Evolutionary conservation across 2,329 filamentous ascomycete genomes (phyloP).

Genomic region (Sporothrix brunneoviolacea): DNA sequence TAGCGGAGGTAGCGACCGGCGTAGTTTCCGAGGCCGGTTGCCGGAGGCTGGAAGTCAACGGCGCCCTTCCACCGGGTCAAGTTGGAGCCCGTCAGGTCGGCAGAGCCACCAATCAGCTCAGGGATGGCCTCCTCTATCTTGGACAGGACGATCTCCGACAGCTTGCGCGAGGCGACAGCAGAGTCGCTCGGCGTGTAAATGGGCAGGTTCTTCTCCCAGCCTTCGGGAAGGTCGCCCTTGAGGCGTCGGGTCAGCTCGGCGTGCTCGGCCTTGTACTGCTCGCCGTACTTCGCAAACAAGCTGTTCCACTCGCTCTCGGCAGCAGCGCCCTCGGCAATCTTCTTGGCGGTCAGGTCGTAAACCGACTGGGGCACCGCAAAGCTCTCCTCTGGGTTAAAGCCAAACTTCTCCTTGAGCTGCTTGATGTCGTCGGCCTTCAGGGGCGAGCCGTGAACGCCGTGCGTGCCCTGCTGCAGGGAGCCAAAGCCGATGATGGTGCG

Average conservation of each 20-base stretch:
- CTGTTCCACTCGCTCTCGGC: conserved; percentile 93
- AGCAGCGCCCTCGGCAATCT: conserved; percentile 77
- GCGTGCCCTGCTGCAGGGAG: conserved; percentile 86
- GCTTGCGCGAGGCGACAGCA: conserved; percentile 88
- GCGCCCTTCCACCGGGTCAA: conserved; percentile 97
- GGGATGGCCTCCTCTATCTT: conserved; percentile 78
- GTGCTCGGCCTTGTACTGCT: conserved; percentile 70
- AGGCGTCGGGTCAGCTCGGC: conserved; percentile 77
- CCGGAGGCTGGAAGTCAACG: conserved; percentile 92
- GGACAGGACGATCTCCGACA: conserved; percentile 87
- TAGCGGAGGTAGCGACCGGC: conserved; percentile 87
- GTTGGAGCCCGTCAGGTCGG: conserved; percentile 97
- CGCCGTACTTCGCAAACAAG: conserved; percentile 78
- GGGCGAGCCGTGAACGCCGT: conserved; percentile 91
- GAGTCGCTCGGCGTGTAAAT: conserved; percentile 80
- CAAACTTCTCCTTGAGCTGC: conserved; percentile 90
- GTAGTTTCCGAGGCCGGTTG: conserved; percentile 75
- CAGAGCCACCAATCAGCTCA: conserved; percentile 91
- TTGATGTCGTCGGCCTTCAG: conserved; percentile 92
- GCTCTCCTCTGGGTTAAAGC: conserved; percentile 88
- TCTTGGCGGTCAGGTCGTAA: conserved; percentile 84
- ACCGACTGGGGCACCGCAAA: conserved; percentile 94
- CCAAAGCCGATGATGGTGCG: conserved; percentile 97
- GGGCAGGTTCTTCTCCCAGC: conserved; percentile 92
- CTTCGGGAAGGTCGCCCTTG: conserved; percentile 78